Base-by-base conservation (phyloP, 169 alveolate species). In the Ichthyophthirius multifiliis region DNA sequence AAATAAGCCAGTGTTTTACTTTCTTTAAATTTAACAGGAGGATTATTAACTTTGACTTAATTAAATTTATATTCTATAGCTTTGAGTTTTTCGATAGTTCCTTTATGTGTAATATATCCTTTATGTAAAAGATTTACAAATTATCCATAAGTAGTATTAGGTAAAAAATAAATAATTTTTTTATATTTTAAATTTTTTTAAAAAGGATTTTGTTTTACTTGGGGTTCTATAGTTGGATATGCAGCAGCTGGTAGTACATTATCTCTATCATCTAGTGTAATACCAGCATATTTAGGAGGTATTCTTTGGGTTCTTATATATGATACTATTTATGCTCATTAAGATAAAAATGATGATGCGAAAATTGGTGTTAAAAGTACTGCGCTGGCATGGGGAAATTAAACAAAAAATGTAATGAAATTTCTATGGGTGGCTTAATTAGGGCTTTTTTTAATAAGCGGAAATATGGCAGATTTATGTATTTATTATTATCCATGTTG, bases 311-410 rank as follows among this genome's bases (percentile, higher is more conserved):
- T 98, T 3, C 46, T 98, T 4, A 90, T 96, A 32, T 98, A 97
- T 62, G 99, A 97, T 83, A 95, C 99, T 3, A 93, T 98, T 34
- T 98, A 98, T 88, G 99, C 99, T 1, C 98, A 94, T 86, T 97
- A 95, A 82, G 99, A 97, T 87, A 94, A 90, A 74, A 32, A 85
- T 32, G 94, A 85, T 65, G 99, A 98, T 83, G 83, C 83, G 41
- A 75, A 74, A 71, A 82, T 97, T 16, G 98, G 98, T 2, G 74
- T 97, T 27, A 92, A 92, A 20, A 94, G 98, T 16, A 78, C 98
- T 39, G 98, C 99, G n/a, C 91, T 96, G n/a, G 77, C 90, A 31
- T 95, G 98, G 97, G 89, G 83, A 75, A 64, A 83, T n/a, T 30
- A 83, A 67, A 74, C 90, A 18, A 75, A 71, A 63, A 18, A 15